phyloP scores from a whole-genome alignment of 2,329 filamentous ascomycete genomes.

The Thermoascus crustaceus region DNA sequence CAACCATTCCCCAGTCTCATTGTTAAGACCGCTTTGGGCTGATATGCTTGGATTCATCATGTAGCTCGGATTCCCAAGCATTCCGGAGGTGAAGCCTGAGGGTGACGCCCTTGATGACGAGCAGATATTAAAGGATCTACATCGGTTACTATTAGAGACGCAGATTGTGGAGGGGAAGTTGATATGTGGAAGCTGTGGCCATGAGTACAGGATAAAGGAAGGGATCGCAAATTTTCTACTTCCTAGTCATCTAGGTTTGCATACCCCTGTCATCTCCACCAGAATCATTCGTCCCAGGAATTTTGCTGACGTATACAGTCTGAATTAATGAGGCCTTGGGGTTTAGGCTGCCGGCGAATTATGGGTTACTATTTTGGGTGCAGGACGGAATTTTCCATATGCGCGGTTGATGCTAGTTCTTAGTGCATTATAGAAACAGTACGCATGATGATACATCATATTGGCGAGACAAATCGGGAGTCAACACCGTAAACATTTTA shows the following conservation, averaged over 20 bases:
- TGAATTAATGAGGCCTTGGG: no score
- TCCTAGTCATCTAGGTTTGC: slow-evolving; percentile 70
- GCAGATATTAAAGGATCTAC: slow-evolving; percentile 66
- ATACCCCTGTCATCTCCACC: background rate
- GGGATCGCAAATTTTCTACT: slow-evolving; percentile 94
- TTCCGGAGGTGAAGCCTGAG: slow-evolving; percentile 57
- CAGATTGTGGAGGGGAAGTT: slow-evolving; percentile 82
- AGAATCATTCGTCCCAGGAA: background rate
- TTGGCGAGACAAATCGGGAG: no score
- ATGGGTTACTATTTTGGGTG: no score
- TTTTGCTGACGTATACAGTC: background rate
- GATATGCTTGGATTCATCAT: background rate
- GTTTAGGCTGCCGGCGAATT: no score
- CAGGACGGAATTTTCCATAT: no score
- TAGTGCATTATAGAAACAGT: no score
- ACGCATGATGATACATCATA: no score
- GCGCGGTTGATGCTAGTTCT: no score
- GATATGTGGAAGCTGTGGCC: slow-evolving; percentile 82
- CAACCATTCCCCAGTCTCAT: background rate
- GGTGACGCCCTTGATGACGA: slow-evolving; percentile 62
- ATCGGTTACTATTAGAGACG: slow-evolving; percentile 78
- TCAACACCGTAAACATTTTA: no score
- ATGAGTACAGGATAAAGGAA: slow-evolving; percentile 91
- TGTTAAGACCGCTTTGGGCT: no score
- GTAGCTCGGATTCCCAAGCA: slow-evolving; percentile 69